Evolutionary conservation across 768 basidiomycete species (phyloP).

Genomic region (Panaeolus papilionaceus): DNA sequence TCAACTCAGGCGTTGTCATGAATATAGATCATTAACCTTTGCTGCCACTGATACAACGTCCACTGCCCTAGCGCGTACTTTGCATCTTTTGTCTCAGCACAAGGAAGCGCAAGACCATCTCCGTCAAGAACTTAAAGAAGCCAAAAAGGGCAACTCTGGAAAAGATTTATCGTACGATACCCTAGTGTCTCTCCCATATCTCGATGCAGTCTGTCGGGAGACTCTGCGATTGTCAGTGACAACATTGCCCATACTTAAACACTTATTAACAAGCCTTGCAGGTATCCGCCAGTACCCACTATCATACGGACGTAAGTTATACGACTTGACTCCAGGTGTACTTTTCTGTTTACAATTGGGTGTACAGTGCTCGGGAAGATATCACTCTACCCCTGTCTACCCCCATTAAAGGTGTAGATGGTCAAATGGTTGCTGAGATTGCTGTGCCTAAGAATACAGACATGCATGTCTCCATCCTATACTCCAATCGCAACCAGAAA

Average conservation of each 20-base stretch:
- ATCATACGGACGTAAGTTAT: constrained; percentile 26
- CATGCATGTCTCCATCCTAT: constrained; percentile 43
- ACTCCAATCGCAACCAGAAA: constrained; percentile 40
- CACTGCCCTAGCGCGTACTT: constrained; percentile 38
- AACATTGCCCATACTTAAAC: neutral
- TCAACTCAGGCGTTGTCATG: neutral
- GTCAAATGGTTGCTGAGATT: constrained; percentile 42
- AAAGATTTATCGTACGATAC: constrained; percentile 42
- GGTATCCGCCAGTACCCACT: constrained; percentile 27
- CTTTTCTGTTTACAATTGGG: constrained; percentile 16
- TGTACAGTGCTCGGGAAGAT: constrained; percentile 33
- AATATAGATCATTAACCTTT: constrained; percentile 41
- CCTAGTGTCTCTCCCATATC: constrained; percentile 41
- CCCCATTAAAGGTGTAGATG: constrained; percentile 44
- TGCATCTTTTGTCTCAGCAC: constrained; percentile 40
- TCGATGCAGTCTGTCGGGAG: constrained; percentile 48
- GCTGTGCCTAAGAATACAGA: constrained; percentile 45
- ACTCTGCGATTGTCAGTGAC: constrained; percentile 42
- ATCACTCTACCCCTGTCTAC: constrained; percentile 36
- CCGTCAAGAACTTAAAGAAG: constrained; percentile 40
- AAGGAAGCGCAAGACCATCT: constrained; percentile 45
- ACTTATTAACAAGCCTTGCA: constrained; percentile 8
- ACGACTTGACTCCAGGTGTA: constrained; percentile 3
- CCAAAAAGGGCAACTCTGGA: constrained; percentile 28
- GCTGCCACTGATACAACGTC: constrained; percentile 52